phyloP scores from a whole-genome alignment of 108 stramenopile species.

The Bacterosira constricta region DNA sequence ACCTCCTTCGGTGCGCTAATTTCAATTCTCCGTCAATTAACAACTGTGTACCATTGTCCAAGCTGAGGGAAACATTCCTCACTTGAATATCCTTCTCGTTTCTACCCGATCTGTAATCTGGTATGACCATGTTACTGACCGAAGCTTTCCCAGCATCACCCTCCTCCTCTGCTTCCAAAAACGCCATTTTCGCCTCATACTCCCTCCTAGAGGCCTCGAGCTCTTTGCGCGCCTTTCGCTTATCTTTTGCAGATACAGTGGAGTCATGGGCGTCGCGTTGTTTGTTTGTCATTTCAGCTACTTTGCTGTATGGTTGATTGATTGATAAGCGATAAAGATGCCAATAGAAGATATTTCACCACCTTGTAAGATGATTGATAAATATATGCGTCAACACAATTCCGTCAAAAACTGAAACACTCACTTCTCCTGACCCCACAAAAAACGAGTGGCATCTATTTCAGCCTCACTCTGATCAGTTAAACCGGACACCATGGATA shows the following conservation, averaged over 20 bases:
- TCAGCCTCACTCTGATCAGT: conserved; percentile 57
- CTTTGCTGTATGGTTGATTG: conserved; percentile 16
- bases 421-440: conserved; percentile 71
- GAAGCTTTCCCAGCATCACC: conserved; percentile 60
- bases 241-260: conserved; percentile 71
- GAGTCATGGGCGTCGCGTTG: conserved; percentile 70
- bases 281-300: conserved; percentile 76
- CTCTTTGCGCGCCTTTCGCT: conserved; percentile 76
- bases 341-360: neutral
- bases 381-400: neutral
- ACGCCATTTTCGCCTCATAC: conserved; percentile 55
- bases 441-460: conserved; percentile 58
- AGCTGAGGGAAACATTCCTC: conserved; percentile 71
- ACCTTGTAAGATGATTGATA: too few species aligned
- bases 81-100: conserved; percentile 89
- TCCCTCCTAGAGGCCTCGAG: conserved; percentile 68
- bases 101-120: conserved; percentile 71
- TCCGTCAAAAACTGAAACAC: neutral
- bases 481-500: conserved; percentile 68
- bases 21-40: conserved; percentile 91
- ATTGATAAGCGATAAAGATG: neutral
- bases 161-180: conserved; percentile 52
- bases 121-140: conserved; percentile 80
- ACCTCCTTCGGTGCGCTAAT: conserved; percentile 92
- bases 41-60: conserved; percentile 89